Evolutionary conservation across 768 basidiomycete species (phyloP).

Genomic region (Heimioporus sp.): DNA sequence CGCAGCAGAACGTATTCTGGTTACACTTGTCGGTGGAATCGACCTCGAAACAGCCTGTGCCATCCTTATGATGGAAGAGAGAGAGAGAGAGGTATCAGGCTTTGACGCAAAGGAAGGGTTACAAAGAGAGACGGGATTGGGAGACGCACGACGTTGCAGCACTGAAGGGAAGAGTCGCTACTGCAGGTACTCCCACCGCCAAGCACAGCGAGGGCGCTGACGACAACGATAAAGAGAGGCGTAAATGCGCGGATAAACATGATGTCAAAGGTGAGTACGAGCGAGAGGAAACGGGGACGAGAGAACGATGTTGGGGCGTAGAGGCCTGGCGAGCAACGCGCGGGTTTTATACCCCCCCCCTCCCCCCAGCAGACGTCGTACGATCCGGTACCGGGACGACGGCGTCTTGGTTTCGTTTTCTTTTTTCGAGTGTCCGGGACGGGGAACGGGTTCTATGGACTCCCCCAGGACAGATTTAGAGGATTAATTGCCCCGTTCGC

Average conservation of each 20-base stretch:
- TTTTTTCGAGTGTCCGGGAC: conserved; percentile 7
- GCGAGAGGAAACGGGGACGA: not conserved
- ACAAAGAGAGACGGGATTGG: too few relatives aligned
- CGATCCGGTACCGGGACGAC: conserved; percentile 5
- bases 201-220: conserved; percentile 9
- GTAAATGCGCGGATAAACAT: conserved; percentile 15
- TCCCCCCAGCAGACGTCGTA: not conserved
- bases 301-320: not conserved
- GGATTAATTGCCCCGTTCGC: conserved; percentile 1
- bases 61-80: too few relatives aligned
- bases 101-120: not conserved
- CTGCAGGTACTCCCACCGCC: conserved; percentile 6
- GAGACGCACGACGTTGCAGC: conserved; percentile 11
- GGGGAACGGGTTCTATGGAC: not conserved
- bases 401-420: conserved; percentile 15
- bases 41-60: not conserved
- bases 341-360: conserved; percentile 13
- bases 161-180: conserved; percentile 1
- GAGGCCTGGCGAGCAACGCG: not conserved
- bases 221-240: not conserved
- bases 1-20: conserved; percentile 11
- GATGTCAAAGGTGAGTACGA: not conserved
- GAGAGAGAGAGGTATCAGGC: not conserved
- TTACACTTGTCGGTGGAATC: not conserved
- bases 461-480: conserved; percentile 9